Percentiles rank a stretch among this genome's conserved stretches.
Conservation (phyloP, 441 rosid genomes). For the Erodium trifolium region DNA sequence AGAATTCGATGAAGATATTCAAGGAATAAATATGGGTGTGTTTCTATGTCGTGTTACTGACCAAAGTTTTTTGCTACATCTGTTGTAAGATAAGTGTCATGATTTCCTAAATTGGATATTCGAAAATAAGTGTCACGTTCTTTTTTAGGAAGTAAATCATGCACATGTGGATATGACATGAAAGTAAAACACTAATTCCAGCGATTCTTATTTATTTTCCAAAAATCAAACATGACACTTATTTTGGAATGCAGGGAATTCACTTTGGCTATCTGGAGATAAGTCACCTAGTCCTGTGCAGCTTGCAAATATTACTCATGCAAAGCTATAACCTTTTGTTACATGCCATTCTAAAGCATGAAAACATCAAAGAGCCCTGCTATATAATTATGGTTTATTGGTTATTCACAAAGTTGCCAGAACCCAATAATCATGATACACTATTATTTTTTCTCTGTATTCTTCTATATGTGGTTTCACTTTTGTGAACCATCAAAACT, state of each 20-base stretch:
- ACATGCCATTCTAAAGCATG: neutral
- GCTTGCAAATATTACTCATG: neutral
- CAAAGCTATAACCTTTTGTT: neutral
- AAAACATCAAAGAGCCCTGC: neutral
- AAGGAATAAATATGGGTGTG: conserved; percentile 47
- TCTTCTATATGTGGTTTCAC: neutral
- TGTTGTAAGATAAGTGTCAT: neutral
- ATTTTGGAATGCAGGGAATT: too few species aligned
- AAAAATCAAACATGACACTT: too few species aligned
- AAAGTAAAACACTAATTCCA: too few species aligned
- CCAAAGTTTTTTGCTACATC: neutral
- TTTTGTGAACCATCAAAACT: neutral
- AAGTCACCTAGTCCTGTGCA: neutral
- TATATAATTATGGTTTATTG: neutral
- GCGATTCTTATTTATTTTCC: too few species aligned
- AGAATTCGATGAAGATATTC: conserved; percentile 62
- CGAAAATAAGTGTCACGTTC: too few species aligned
- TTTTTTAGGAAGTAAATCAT: too few species aligned
- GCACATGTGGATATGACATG: too few species aligned
- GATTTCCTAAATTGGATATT: neutral
- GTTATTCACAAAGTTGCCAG: neutral
- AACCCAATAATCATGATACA: neutral
- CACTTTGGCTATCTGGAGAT: neutral
- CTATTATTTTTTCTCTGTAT: neutral
- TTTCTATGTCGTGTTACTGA: conserved; percentile 14